Base-by-base conservation (phyloP, 108 stramenopile species). In the Conticribra guillardii region DNA sequence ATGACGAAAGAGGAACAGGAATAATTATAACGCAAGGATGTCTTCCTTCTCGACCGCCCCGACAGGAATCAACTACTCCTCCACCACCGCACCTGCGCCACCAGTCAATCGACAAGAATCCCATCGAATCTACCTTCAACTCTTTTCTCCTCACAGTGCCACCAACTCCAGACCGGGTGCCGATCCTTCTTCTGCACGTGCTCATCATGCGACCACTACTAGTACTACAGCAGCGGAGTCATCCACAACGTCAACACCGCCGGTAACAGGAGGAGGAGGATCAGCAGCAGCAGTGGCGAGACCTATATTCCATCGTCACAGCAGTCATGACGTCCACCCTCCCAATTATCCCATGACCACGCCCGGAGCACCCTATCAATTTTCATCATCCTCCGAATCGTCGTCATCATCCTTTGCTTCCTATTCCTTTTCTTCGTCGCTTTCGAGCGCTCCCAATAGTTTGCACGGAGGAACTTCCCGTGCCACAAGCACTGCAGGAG, bases 71-170 rank as follows among this genome's bases (percentile, higher is more conserved):
- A n/a, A n/a, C n/a, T n/a, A n/a, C n/a, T n/a, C n/a, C n/a, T n/a
- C n/a, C n/a, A n/a, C n/a, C n/a, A n/a, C n/a, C n/a, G n/a, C n/a
- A n/a, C 2, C 54, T 0, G 34, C 47, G 9, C 2, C 44, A 47
- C 32, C 65, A 33, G 29, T 32, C 34, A 75, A 51, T 49, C 73
- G 81, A 2, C 73, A 82, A 63, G 81, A 82, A 46, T 73, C 76
- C 9, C 81, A 82, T 45, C 71, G 81, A 33, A 82, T 82, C n/a
- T 82, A 75, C 37, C 55, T 82, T 19, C 81, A 82, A 67, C 22
- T 60, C 21, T 81, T 78, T 23, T 37, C 76, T 22, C 71, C 81
- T 18, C 68, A 46, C 23, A 59, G 45, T 50, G 63, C 62, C 29
- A 15, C 47, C 54, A 30, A 33, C 46, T 1, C 37, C 22, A 31